Base-by-base conservation (phyloP, 495 filamentous ascomycete genomes). In the Aspergillus haitiensis region DNA sequence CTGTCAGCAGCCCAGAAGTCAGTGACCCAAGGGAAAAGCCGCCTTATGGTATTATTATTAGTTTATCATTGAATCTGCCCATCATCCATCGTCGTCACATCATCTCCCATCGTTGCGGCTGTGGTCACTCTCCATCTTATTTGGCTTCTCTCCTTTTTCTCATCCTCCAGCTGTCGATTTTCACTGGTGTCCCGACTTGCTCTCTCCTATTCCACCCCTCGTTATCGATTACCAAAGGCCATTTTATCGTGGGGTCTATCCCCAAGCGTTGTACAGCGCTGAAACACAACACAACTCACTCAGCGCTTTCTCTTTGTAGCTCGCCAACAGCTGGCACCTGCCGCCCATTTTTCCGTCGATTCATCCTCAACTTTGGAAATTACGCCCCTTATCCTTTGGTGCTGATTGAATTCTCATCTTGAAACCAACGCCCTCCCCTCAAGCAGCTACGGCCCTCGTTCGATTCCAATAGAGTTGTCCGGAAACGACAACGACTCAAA, bases 81-180 rank as follows among this genome's bases (percentile, higher is more conserved):
- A 40, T 51, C 48, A 51, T n/a, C 46, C 52, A 46, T 55, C 52
- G 39, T 55, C 52, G 46, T 50, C 55, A 50, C 46, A 51, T 58
- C 55, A 51, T 58, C 48, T 32, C n/a, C 46, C 9, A 21, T 47
- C 44, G 16, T 47, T 18, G 44, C 15, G 9, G 44, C 16, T 47
- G 44, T 16, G 44, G 9, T 42, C 45, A 32, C 18, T 27, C 33
- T 34, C 35, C 45, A 16, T 48, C 27, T 47, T 18, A 21, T 9
- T 47, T 16, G 5, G 46, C 15, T 58, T 32, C 47, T 16, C 18
- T 34, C 39, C 44, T 48, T 40, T 37, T 47, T 59, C 31, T 12
- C 11, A 46, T 16, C 36, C 51, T 31, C 16, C 40, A 13, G 32
- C 9, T 37, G 27, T 36, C 15, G 21, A 21, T 12, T 40, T 35